These are phyloP conservation scores for Penicillium polonicum DNA, from an alignment of 2,329 filamentous ascomycete genomes.

Conservation along the genomic window DNA sequence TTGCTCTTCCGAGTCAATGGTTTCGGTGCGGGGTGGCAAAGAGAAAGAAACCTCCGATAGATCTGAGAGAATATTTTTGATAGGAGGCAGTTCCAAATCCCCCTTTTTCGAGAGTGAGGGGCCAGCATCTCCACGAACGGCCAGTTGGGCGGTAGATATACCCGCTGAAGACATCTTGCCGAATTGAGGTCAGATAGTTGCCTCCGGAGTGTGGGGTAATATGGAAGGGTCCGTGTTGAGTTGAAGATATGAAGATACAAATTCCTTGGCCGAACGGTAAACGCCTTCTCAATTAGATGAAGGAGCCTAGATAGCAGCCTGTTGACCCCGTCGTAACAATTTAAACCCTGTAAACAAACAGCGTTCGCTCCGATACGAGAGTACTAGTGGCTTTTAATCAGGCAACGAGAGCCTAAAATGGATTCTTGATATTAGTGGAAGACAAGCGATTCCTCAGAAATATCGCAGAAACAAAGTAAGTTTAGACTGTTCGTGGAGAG, in stretches of 20 bases:
- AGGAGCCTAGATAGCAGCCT: slow-evolving; percentile 11
- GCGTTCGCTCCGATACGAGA: not conserved
- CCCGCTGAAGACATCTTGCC: slow-evolving; percentile 17
- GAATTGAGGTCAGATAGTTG: slow-evolving; percentile 7
- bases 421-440: slow-evolving; percentile 1
- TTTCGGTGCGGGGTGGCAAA: slow-evolving; percentile 17
- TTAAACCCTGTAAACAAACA: not conserved
- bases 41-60: slow-evolving; percentile 22
- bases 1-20: slow-evolving; percentile 31
- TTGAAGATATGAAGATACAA: not conserved
- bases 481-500: slow-evolving; percentile 1
- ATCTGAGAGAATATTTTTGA: slow-evolving; percentile 28
- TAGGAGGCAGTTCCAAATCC: slow-evolving; percentile 26
- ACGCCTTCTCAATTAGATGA: not conserved
- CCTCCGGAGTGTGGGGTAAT: slow-evolving; percentile 1
- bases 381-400: slow-evolving; percentile 1
- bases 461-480: not conserved
- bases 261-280: not conserved
- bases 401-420: not conserved
- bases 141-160: slow-evolving; percentile 15
- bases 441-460: not conserved
- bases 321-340: not conserved
- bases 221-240: not conserved
- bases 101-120: not conserved
- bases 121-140: slow-evolving; percentile 5